These are phyloP conservation scores for Erythrobasidium hasegawianum DNA, from an alignment of 1,284 basidiomycete genomes.

Conservation along the genomic window DNA sequence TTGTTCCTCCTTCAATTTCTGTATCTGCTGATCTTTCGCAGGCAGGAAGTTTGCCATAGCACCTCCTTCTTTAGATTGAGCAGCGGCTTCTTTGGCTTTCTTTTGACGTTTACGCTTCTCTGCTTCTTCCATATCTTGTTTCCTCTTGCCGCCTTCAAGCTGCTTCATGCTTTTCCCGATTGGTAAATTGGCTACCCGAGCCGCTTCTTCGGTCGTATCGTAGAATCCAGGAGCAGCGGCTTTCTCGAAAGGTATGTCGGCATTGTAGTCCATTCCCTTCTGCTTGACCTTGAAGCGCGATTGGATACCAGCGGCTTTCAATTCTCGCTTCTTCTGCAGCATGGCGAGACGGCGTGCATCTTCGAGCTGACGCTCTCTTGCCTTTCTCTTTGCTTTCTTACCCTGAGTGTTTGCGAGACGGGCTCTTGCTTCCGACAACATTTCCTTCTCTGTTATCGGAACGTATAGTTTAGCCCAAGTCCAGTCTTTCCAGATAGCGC, in stretches of 20 bases:
- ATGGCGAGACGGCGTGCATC: slow-evolving; percentile 91
- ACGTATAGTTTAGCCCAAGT: too few species aligned
- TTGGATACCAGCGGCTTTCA: slow-evolving; percentile 96
- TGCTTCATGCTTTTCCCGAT: slow-evolving; percentile 85
- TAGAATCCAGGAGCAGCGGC: slow-evolving; percentile 93
- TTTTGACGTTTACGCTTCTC: slow-evolving; percentile 80
- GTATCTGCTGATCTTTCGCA: slow-evolving; percentile 91
- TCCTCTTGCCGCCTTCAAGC: slow-evolving; percentile 79
- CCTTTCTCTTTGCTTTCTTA: slow-evolving; percentile 99
- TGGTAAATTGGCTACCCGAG: slow-evolving; percentile 79
- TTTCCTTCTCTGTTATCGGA: slow-evolving; percentile 93
- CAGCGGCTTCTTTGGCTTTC: slow-evolving; percentile 57
- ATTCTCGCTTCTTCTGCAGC: slow-evolving; percentile 94
- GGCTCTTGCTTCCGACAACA: slow-evolving; percentile 97
- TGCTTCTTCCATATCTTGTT: slow-evolving; percentile 81
- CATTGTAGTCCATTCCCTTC: slow-evolving; percentile 96
- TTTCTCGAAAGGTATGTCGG: slow-evolving; percentile 98
- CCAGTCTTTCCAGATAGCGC: too few species aligned
- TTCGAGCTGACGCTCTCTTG: slow-evolving; percentile 90
- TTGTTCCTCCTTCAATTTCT: slow-evolving; percentile 94
- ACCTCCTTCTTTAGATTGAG: slow-evolving; percentile 53
- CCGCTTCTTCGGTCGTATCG: slow-evolving; percentile 90
- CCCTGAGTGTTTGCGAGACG: slow-evolving; percentile 98
- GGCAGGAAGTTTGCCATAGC: slow-evolving; percentile 89
- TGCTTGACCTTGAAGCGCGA: slow-evolving; percentile 78